Evolutionary conservation across 2,329 filamentous ascomycete genomes (phyloP).

Genomic region (Microsporum canis): DNA sequence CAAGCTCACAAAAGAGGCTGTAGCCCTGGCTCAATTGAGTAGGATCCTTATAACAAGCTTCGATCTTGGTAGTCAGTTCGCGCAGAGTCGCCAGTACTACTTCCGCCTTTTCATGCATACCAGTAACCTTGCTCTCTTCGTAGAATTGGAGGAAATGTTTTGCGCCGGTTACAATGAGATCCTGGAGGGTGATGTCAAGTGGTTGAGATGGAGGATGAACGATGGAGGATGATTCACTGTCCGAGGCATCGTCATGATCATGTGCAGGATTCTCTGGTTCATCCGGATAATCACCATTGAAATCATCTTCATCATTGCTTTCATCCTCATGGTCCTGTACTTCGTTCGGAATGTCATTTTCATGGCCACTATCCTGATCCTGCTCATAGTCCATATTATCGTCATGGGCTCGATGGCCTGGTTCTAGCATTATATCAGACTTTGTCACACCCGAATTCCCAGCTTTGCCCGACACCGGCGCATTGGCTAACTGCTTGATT

Average conservation of each 20-base stretch:
- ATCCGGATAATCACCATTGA: conserved; percentile 41
- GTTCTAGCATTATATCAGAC: conserved; percentile 8
- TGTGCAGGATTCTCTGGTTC: conserved; percentile 30
- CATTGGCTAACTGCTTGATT: conserved; percentile 64
- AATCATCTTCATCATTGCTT: conserved; percentile 36
- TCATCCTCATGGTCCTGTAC: conserved; percentile 28
- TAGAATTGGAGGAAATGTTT: conserved; percentile 75
- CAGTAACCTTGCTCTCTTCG: conserved; percentile 62
- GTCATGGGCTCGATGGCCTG: conserved; percentile 10
- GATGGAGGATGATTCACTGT: conserved; percentile 54
- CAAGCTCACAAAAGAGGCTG: conserved; percentile 61
- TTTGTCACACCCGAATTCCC: conserved; percentile 1
- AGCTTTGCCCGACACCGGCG: conserved; percentile 16
- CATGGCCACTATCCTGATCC: conserved; percentile 20
- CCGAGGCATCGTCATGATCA: conserved; percentile 46
- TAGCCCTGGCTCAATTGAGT: conserved; percentile 40
- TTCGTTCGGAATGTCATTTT: conserved; percentile 15
- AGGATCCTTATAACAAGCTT: conserved; percentile 51
- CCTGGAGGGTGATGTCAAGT: conserved; percentile 48
- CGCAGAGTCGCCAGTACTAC: conserved; percentile 65
- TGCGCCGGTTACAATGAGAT: conserved; percentile 63
- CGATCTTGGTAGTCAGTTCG: conserved; percentile 58
- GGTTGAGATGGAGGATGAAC: background rate
- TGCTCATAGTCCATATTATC: conserved; percentile 15
- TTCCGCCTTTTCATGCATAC: conserved; percentile 66